phyloP scores from a whole-genome alignment of 371 early-diverging fungal genomes.

The Funneliformis caledonium region DNA sequence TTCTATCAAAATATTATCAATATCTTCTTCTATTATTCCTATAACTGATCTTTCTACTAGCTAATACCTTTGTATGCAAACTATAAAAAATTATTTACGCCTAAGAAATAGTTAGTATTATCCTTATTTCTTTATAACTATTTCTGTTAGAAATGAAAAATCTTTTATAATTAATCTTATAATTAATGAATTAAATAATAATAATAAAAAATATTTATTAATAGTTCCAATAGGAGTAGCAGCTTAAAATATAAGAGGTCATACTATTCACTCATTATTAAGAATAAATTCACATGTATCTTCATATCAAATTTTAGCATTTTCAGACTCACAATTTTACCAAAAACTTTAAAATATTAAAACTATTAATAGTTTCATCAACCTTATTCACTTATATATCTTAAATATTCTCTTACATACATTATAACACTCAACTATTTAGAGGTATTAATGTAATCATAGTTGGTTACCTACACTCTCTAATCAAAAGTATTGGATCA shows the following conservation, averaged over 20 bases:
- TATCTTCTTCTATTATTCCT: neutral
- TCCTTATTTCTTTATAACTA: slow-evolving; percentile 23
- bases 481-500: too few relatives aligned
- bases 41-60: neutral
- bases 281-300: neutral
- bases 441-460: slow-evolving; percentile 22
- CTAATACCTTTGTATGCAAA: slow-evolving; percentile 19
- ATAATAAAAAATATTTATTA: slow-evolving; percentile 4
- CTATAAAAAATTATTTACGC: slow-evolving; percentile 5
- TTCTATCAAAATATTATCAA: neutral
- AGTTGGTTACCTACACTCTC: too few relatives aligned
- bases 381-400: neutral
- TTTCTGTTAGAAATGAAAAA: slow-evolving; percentile 11
- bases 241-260: slow-evolving; percentile 4
- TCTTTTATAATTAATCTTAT: slow-evolving; percentile 2
- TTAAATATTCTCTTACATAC: neutral
- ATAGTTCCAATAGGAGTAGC: slow-evolving; percentile 25
- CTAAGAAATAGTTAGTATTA: neutral
- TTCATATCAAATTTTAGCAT: slow-evolving; percentile 1
- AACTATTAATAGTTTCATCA: slow-evolving; percentile 17
- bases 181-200: neutral
- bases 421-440: neutral
- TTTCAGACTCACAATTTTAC: neutral
- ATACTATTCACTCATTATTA: slow-evolving; percentile 14
- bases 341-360: neutral